Evolutionary conservation across 2,329 filamentous ascomycete species (phyloP).

Genomic region (Laburnicola sp.): DNA sequence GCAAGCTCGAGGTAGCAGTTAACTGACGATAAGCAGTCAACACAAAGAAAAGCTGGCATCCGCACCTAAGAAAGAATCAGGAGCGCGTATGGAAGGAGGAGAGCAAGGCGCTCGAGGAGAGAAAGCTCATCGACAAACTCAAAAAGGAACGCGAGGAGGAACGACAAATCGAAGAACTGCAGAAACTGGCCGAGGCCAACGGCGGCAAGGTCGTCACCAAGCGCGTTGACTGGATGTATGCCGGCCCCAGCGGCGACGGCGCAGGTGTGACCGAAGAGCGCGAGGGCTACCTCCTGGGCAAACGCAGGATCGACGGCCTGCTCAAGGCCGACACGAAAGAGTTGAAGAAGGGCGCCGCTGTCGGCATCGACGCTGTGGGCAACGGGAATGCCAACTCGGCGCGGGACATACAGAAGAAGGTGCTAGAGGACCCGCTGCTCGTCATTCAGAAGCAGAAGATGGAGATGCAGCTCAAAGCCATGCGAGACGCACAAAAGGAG

Average conservation of each 20-base stretch:
- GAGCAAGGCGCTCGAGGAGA: slow-evolving; percentile 88
- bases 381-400: slow-evolving; percentile 68
- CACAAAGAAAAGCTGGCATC: slow-evolving; percentile 79
- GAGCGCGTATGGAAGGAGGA: slow-evolving; percentile 88
- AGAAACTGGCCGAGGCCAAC: slow-evolving; percentile 83
- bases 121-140: slow-evolving; percentile 89
- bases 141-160: slow-evolving; percentile 94
- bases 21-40: too few relatives aligned
- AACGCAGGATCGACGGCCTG: slow-evolving; percentile 85
- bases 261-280: slow-evolving; percentile 74
- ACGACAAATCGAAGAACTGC: slow-evolving; percentile 86
- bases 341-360: slow-evolving; percentile 66
- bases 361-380: slow-evolving; percentile 55
- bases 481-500: slow-evolving; percentile 56
- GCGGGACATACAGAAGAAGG: slow-evolving; percentile 81
- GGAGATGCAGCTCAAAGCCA: slow-evolving; percentile 62
- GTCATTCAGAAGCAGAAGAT: slow-evolving; percentile 88
- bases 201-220: slow-evolving; percentile 79
- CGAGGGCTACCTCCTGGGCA: slow-evolving; percentile 90
- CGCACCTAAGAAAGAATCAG: slow-evolving; percentile 87
- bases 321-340: slow-evolving; percentile 71
- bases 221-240: slow-evolving; percentile 98
- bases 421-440: slow-evolving; percentile 86
- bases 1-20: too few relatives aligned
- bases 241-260: slow-evolving; percentile 77